Evolutionary conservation across 2,329 filamentous ascomycete genomes (phyloP), one percentile per base, ranked within the genome.

Genomic region (Escovopsis sp.): DNA sequence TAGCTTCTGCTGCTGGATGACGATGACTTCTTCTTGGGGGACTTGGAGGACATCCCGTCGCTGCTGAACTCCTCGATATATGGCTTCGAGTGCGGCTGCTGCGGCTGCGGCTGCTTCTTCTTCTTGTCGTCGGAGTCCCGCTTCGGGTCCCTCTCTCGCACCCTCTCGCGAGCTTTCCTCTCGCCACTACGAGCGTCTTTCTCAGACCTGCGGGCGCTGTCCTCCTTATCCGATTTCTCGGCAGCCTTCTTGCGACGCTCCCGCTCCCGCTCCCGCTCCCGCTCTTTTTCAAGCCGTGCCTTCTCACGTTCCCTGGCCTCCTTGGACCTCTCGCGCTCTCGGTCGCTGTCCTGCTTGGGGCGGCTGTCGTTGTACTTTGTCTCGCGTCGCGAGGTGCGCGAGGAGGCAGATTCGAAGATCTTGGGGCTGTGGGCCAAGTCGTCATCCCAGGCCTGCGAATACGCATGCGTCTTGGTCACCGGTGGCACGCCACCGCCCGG

Each of bases 371-470:
- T 59, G 42, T 71, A 72, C 42, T 66, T 70, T 2, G 66, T 53
- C 5, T 70, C 57, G 14, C 71, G 70, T 38, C 68, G 64, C 6
- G 67, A 58, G 10, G 59, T 51, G 13, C 56, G 57, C 27, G 27
- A 30, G 13, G 47, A 42, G 10, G 54, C 51, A 7, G 66, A 59
- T 20, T 75, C 70, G 44, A 69, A 71, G 9, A 59, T 52, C 29
- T 59, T 58, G 13, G 57, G 53, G 15, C 61, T 54, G 13, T 51
- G 51, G 12, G 57, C 51, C 6, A 68, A 51, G 4, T 70, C 64
- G 20, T 72, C 68, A 13, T 74, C 71, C 47, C 61, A 72, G 8
- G 69, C 70, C 14, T 57, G 53, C 11, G 64, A 52, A 39, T 52
- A 55, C 15, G 52, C 38, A 47, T 66, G 66, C 10, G 57, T 47